Conservation (phyloP, 441 rosid genomes). For the Adansonia gregorii region DNA sequence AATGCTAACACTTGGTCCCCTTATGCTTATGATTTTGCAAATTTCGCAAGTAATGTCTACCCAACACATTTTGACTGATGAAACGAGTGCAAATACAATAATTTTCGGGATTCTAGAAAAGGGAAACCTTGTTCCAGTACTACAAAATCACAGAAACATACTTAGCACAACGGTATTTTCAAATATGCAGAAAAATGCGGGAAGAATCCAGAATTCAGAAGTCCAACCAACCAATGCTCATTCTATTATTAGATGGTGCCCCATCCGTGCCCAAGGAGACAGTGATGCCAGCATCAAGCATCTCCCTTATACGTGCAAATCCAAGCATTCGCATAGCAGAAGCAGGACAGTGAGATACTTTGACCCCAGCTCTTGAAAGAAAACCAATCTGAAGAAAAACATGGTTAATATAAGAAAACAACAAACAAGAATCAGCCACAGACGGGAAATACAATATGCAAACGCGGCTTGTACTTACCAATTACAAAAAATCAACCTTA, state of each 20-base stretch:
- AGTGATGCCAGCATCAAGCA: constrained; percentile 64
- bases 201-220: constrained; percentile 25
- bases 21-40: neutral
- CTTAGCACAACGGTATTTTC: neutral
- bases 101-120: neutral
- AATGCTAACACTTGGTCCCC: neutral
- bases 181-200: constrained; percentile 17
- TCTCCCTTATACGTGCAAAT: constrained; percentile 64
- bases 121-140: neutral
- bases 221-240: constrained; percentile 69
- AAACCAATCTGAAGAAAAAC: constrained; percentile 51
- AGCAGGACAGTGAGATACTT: constrained; percentile 81
- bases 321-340: constrained; percentile 87
- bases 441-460: neutral
- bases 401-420: constrained; percentile 2
- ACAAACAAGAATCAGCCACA: neutral
- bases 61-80: neutral
- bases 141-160: constrained; percentile 13
- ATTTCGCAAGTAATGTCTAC: constrained; percentile 4
- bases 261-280: constrained; percentile 85
- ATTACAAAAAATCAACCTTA: neutral
- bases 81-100: neutral
- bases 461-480: neutral
- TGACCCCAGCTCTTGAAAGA: constrained; percentile 66
- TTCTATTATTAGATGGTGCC: constrained; percentile 80